Conservation (phyloP, 176 grass and related monocot species). For the Musa schizocarpa region DNA sequence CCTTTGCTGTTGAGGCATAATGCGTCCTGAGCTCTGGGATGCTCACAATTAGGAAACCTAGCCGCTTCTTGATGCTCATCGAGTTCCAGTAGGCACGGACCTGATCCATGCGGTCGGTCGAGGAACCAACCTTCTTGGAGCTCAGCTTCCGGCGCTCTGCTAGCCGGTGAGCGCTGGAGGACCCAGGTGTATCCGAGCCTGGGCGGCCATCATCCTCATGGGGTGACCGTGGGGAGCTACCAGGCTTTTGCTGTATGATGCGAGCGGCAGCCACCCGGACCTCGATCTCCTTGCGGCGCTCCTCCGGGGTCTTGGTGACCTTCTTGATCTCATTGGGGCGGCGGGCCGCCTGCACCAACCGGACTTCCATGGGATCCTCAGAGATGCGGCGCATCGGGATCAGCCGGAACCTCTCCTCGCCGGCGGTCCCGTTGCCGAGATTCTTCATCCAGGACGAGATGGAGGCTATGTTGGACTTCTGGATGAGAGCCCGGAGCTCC, state of each 20-base stretch:
- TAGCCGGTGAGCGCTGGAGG: constrained; percentile 22
- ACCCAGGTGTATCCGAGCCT: constrained; percentile 29
- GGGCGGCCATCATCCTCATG: constrained; percentile 49
- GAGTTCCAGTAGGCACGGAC: constrained; percentile 62
- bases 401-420: constrained; percentile 62
- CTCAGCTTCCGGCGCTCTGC: constrained; percentile 44
- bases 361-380: constrained; percentile 59
- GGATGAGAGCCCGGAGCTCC: constrained; percentile 56
- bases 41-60: constrained; percentile 40
- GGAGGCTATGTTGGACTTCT: constrained; percentile 75
- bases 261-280: constrained; percentile 55
- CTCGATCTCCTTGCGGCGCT: constrained; percentile 95
- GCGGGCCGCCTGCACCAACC: constrained; percentile 41
- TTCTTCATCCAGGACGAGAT: constrained; percentile 85
- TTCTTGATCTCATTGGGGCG: constrained; percentile 90
- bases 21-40: constrained; percentile 49
- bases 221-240: constrained; percentile 3
- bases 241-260: constrained; percentile 53
- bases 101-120: constrained; percentile 46
- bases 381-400: constrained; percentile 48
- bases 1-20: constrained; percentile 35
- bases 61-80: constrained; percentile 33
- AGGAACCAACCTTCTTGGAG: constrained; percentile 31
- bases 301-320: constrained; percentile 69
- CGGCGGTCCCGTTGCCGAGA: constrained; percentile 28